Evolutionary conservation across 208 protist genomes (phyloP).

Genomic region (Phytomonas sp.): DNA sequence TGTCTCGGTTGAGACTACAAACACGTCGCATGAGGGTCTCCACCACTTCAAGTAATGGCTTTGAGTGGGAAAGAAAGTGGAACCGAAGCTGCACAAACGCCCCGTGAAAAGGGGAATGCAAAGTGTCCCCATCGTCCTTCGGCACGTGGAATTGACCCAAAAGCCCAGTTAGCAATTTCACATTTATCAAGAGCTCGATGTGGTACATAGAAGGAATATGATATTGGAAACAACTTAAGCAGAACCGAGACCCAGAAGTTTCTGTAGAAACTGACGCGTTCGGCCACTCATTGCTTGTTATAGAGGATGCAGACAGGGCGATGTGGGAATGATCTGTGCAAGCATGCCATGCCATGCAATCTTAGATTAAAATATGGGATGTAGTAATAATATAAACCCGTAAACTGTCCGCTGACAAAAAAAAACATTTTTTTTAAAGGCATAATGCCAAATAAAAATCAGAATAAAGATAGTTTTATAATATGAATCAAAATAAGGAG

Average conservation of each 20-base stretch:
- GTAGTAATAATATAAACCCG: background rate
- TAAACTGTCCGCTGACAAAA: background rate
- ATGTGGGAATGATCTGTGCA: slow-evolving; percentile 1
- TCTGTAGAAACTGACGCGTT: background rate
- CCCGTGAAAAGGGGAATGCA: background rate
- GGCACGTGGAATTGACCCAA: background rate
- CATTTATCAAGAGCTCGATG: background rate
- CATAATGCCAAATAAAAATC: background rate
- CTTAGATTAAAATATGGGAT: background rate
- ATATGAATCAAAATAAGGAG: background rate
- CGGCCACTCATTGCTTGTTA: background rate
- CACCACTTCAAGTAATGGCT: background rate
- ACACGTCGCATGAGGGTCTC: background rate
- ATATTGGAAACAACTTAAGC: background rate
- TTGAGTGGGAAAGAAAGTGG: background rate
- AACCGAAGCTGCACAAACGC: background rate
- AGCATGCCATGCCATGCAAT: background rate
- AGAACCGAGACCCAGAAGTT: background rate
- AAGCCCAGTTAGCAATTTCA: background rate
- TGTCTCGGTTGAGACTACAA: background rate
- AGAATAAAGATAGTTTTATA: slow-evolving; percentile 4
- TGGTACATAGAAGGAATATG: background rate
- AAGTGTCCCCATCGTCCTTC: background rate
- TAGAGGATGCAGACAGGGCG: background rate
- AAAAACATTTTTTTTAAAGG: background rate